A percentile compares a stretch with the other conserved stretches of the same genome.
These are phyloP conservation scores for Ceratorhiza oryzae-sativae DNA, from an alignment of 1,284 basidiomycete genomes.

Conservation along the genomic window DNA sequence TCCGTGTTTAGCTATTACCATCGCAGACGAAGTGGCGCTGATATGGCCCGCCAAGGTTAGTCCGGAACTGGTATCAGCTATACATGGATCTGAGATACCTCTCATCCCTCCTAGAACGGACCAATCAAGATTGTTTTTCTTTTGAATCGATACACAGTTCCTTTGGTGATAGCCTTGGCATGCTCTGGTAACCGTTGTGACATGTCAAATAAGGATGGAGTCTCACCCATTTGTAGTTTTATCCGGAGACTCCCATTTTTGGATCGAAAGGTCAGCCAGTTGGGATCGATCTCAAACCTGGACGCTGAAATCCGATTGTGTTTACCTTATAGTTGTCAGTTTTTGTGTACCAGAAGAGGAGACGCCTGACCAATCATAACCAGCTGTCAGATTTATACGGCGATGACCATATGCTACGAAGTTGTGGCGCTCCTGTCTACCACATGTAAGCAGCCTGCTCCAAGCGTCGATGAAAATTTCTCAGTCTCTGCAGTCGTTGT, in stretches of 20 bases:
- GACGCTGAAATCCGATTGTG: not conserved
- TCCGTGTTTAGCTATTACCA: constrained; percentile 1
- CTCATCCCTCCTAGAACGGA: not conserved
- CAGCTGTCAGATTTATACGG: constrained; percentile 14
- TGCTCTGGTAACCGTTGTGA: not conserved
- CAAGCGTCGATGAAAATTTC: not conserved
- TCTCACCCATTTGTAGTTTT: constrained; percentile 2
- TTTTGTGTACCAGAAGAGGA: not conserved
- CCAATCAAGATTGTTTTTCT: constrained; percentile 24
- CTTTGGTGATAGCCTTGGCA: constrained; percentile 3
- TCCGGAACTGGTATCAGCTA: not conserved
- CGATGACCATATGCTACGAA: constrained; percentile 12
- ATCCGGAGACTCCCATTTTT: not conserved
- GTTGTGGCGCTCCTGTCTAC: constrained; percentile 31
- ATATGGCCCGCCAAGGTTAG: constrained; percentile 36
- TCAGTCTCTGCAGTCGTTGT: constrained; percentile 19
- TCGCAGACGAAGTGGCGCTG: constrained; percentile 16
- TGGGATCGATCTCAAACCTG: not conserved
- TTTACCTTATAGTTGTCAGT: not conserved
- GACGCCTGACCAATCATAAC: not conserved
- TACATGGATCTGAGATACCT: not conserved
- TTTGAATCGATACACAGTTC: constrained; percentile 22
- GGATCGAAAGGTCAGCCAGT: constrained; percentile 2
- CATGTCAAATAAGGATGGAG: not conserved
- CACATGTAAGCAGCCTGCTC: constrained; percentile 20